These are phyloP conservation scores for Coemansia sp. DNA, from an alignment of 192 early-diverging fungal species.

Conservation along the genomic window DNA sequence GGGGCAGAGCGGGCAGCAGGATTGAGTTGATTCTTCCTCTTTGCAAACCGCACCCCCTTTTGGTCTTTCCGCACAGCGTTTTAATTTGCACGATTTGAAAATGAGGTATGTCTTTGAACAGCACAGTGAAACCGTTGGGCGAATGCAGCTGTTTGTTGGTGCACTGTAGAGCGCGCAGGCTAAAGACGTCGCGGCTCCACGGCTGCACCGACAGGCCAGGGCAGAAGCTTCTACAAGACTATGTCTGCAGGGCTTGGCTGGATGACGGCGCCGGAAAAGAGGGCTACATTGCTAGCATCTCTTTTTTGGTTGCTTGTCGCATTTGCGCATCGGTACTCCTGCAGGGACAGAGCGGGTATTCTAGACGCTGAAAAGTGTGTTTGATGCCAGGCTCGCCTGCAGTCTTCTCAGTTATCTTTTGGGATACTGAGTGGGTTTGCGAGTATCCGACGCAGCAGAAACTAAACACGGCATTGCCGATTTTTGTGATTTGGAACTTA, in stretches of 20 bases:
- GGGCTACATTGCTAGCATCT: neutral
- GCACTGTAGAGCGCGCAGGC: neutral
- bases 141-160: slow-evolving; percentile 2
- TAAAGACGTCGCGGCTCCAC: neutral
- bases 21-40: slow-evolving; percentile 6
- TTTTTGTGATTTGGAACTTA: slow-evolving; percentile 12
- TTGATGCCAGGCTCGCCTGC: slow-evolving; percentile 50
- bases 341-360: slow-evolving; percentile 33
- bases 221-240: neutral
- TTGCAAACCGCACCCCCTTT: slow-evolving; percentile 1
- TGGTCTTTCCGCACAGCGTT: slow-evolving; percentile 15
- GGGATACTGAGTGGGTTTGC: slow-evolving; percentile 2
- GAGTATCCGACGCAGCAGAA: slow-evolving; percentile 43
- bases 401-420: slow-evolving; percentile 11
- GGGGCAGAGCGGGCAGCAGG: neutral
- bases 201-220: neutral
- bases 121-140: slow-evolving; percentile 3
- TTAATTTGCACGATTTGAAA: slow-evolving; percentile 17
- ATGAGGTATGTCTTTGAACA: slow-evolving; percentile 24
- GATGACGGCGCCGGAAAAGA: neutral
- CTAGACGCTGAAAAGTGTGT: slow-evolving; percentile 8
- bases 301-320: slow-evolving; percentile 3
- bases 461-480: slow-evolving; percentile 9
- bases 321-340: slow-evolving; percentile 38
- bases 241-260: neutral